Evolutionary conservation across 805 yeast species (phyloP).

Genomic region (Cyberlindnera americana): DNA sequence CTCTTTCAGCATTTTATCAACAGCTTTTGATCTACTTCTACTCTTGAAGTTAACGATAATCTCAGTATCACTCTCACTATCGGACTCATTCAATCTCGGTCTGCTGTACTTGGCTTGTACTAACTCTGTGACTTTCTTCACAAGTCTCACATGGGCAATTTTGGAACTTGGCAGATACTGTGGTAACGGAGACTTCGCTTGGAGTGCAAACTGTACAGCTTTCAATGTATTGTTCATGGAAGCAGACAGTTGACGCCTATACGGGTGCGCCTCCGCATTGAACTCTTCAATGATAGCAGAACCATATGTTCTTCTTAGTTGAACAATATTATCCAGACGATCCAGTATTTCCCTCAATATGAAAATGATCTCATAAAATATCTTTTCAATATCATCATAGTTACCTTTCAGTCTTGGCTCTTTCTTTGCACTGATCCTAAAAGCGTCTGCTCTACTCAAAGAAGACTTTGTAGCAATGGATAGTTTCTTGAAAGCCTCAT

Average conservation of each 20-base stretch:
- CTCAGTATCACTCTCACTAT: constrained; percentile 26
- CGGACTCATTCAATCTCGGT: constrained; percentile 5
- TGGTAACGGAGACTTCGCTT: constrained; percentile 44
- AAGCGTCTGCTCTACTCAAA: constrained; percentile 38
- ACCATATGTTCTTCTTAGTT: constrained; percentile 41
- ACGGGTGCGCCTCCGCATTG: constrained; percentile 36
- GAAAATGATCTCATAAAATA: constrained; percentile 43
- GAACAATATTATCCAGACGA: constrained; percentile 42
- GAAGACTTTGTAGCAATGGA: constrained; percentile 38
- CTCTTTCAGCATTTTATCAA: constrained; percentile 31
- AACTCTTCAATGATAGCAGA: constrained; percentile 44
- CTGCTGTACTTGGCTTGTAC: constrained; percentile 28
- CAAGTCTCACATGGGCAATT: constrained; percentile 43
- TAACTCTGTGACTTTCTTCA: constrained; percentile 39
- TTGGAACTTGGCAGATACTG: constrained; percentile 48
- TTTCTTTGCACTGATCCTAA: constrained; percentile 37
- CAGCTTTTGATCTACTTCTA: constrained; percentile 5
- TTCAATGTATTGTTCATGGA: constrained; percentile 37
- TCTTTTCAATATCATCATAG: constrained; percentile 36
- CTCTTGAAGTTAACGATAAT: constrained; percentile 15
- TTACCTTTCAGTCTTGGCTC: constrained; percentile 49
- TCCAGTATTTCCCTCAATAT: constrained; percentile 44
- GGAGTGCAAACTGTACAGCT: constrained; percentile 41
- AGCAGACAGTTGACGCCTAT: constrained; percentile 43
- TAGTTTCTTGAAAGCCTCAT: constrained; percentile 29